These are phyloP conservation scores for Mortierella sp. DNA, from an alignment of 371 early-diverging fungal species.

Conservation along the genomic window DNA sequence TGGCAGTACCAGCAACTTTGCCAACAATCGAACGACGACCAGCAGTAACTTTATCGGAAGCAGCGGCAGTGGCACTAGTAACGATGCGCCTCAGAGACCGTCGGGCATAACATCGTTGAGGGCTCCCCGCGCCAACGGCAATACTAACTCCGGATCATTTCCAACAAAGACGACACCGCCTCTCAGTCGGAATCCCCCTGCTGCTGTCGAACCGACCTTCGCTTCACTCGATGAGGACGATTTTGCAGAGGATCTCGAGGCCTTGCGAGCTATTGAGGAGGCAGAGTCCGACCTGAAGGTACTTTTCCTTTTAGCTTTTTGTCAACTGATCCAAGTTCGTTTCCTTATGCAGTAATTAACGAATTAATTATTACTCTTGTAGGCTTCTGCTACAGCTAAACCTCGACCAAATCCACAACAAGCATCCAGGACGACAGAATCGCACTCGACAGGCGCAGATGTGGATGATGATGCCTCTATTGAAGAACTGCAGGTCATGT, in stretches of 20 bases:
- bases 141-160: background rate
- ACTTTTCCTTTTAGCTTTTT: background rate
- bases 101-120: background rate
- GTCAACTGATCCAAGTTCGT: background rate
- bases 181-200: background rate
- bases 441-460: background rate
- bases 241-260: constrained; percentile 29
- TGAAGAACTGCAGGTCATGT: constrained; percentile 47
- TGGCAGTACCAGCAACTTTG: background rate
- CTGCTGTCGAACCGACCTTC: background rate
- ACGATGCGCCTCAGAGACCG: background rate
- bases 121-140: background rate
- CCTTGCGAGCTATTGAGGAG: constrained; percentile 21
- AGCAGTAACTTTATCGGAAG: background rate
- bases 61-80: background rate
- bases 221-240: constrained; percentile 17
- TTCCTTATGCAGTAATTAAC: background rate
- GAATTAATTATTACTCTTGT: background rate
- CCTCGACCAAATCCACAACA: background rate
- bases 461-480: constrained; percentile 27
- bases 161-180: background rate
- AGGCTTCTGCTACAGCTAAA: background rate
- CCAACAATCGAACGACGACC: background rate
- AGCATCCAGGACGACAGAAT: background rate
- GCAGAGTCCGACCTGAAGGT: constrained; percentile 23